phyloP scores from a whole-genome alignment of 768 basidiomycete genomes.

The Suillus luteus region DNA sequence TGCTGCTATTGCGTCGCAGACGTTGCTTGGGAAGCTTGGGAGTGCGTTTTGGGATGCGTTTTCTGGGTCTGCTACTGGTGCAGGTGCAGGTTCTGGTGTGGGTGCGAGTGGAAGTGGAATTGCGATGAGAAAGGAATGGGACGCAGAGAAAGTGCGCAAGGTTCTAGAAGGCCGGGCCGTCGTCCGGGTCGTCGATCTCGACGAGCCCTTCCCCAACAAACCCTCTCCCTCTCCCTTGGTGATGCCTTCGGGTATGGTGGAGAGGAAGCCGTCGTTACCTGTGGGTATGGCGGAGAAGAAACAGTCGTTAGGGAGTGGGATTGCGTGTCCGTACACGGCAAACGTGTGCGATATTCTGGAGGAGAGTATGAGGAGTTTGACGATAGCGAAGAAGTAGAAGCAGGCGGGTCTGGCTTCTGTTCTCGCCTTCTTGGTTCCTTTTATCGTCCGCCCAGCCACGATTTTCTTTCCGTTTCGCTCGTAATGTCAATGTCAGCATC shows the following conservation, averaged over 20 bases:
- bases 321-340: constrained; percentile 20
- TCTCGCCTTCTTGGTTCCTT: not conserved
- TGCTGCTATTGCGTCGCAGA: constrained; percentile 79
- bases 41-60: constrained; percentile 90
- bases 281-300: constrained; percentile 5
- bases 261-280: not conserved
- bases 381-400: constrained; percentile 51
- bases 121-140: constrained; percentile 42
- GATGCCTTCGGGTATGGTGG: not conserved
- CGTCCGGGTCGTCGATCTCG: constrained; percentile 76
- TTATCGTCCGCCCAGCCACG: not conserved
- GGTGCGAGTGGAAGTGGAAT: not conserved
- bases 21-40: constrained; percentile 68
- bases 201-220: constrained; percentile 27
- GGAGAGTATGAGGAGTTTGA: constrained; percentile 71
- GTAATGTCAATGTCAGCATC: not conserved
- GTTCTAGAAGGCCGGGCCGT: constrained; percentile 86
- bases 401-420: not conserved
- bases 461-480: not conserved
- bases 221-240: not conserved
- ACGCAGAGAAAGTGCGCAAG: constrained; percentile 78
- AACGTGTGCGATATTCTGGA: constrained; percentile 50
- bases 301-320: constrained; percentile 18
- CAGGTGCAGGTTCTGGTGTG: not conserved
- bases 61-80: constrained; percentile 42